Percentiles rank a stretch among this genome's conserved stretches.
phyloP scores from a whole-genome alignment of 257 asterid genomes.

The Prunella vulgaris region DNA sequence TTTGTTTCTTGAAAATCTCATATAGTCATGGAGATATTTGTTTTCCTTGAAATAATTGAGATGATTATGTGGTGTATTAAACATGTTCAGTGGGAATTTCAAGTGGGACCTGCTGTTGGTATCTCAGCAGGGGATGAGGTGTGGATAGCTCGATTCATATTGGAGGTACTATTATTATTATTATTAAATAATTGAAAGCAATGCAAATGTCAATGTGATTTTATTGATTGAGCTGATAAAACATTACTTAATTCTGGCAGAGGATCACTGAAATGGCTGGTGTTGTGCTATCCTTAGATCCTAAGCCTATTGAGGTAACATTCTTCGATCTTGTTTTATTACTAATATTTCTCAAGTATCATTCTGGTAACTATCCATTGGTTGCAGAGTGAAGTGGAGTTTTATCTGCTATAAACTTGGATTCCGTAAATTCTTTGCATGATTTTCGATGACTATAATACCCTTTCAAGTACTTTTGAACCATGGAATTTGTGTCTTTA shows the following conservation, averaged over 20 bases:
- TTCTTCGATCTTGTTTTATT: background rate
- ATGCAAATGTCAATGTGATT: background rate
- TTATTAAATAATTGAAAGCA: too few relatives aligned
- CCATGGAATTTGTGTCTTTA: background rate
- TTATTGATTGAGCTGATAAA: background rate
- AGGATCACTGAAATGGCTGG: slow-evolving; percentile 91
- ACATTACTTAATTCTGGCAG: slow-evolving; percentile 31
- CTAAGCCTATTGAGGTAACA: slow-evolving; percentile 67
- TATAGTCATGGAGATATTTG: background rate
- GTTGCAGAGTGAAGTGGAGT: background rate
- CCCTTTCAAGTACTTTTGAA: background rate
- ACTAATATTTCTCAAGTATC: background rate
- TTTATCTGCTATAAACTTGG: background rate
- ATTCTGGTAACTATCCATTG: too few relatives aligned
- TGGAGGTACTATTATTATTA: slow-evolving; percentile 61
- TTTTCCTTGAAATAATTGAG: background rate
- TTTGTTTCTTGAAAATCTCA: background rate
- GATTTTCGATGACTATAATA: background rate
- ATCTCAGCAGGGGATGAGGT: slow-evolving; percentile 75
- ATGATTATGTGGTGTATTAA: background rate
- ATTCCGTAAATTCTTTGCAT: background rate
- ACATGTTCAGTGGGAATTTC: slow-evolving; percentile 72
- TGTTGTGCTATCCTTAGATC: slow-evolving; percentile 66
- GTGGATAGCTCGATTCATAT: slow-evolving; percentile 83
- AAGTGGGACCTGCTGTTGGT: slow-evolving; percentile 88